These are phyloP conservation scores for Parasitella parasitica DNA, from an alignment of 371 early-diverging fungal species.

Conservation along the genomic window DNA sequence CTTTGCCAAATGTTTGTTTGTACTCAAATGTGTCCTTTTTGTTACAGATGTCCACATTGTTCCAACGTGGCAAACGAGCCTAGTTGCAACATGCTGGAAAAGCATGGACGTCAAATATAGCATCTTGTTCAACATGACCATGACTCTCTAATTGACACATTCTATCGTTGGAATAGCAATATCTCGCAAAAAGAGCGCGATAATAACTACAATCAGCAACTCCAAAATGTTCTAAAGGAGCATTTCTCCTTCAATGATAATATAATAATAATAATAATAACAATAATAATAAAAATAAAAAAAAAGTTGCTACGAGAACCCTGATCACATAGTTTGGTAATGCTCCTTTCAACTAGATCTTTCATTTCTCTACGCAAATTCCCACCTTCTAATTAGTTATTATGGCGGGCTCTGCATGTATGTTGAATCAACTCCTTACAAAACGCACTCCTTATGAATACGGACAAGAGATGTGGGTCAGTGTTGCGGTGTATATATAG, in stretches of 20 bases:
- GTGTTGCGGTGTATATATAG: not conserved
- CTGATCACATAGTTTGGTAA: not conserved
- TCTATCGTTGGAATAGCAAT: constrained; percentile 5
- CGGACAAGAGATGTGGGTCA: not conserved
- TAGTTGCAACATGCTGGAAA: not conserved
- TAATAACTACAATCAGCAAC: not conserved
- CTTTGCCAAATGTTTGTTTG: not conserved
- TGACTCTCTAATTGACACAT: not conserved
- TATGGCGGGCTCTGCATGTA: constrained; percentile 8
- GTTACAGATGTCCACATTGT: not conserved
- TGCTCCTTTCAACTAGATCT: not conserved
- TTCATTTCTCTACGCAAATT: not conserved
- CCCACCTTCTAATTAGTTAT: constrained; percentile 12
- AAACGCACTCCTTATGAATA: not conserved
- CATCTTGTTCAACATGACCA: not conserved
- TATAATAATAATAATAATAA: no score
- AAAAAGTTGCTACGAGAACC: no score
- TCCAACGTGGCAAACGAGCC: not conserved
- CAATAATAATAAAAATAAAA: no score
- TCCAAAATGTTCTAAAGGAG: not conserved
- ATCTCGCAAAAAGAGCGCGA: not conserved
- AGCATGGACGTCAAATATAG: not conserved
- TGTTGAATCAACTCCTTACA: not conserved
- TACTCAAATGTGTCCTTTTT: not conserved
- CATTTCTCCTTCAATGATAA: not conserved